These are phyloP conservation scores for Mycena galopus DNA, from an alignment of 768 basidiomycete genomes.

Conservation along the genomic window DNA sequence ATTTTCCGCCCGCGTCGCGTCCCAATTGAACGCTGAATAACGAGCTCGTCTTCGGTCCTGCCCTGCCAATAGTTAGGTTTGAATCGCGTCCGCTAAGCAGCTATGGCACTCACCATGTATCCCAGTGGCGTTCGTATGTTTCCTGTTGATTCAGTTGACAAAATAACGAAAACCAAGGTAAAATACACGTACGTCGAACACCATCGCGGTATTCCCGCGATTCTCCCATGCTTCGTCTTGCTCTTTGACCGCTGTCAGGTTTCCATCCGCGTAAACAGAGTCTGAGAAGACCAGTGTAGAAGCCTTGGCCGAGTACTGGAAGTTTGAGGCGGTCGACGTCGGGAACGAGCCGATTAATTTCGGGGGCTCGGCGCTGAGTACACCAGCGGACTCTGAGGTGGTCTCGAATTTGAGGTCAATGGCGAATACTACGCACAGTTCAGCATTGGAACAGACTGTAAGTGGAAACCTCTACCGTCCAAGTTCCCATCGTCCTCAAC, in stretches of 20 bases:
- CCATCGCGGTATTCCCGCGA: conserved; percentile 77
- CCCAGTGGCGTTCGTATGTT: conserved; percentile 82
- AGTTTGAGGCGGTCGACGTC: conserved; percentile 76
- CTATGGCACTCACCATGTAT: conserved; percentile 43
- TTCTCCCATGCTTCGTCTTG: conserved; percentile 81
- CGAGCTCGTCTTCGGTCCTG: conserved; percentile 75
- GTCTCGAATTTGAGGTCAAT: conserved; percentile 64
- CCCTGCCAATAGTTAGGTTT: conserved; percentile 57
- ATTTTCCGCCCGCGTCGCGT: conserved; percentile 62
- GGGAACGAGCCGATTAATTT: conserved; percentile 75
- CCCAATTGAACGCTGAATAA: conserved; percentile 77
- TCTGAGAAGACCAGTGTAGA: conserved; percentile 83
- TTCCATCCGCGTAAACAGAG: conserved; percentile 70
- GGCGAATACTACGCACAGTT: too few species aligned
- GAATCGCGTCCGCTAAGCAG: neutral
- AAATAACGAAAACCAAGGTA: neutral
- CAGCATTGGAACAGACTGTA: too few species aligned
- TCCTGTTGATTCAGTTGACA: neutral
- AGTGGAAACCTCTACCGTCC: too few species aligned
- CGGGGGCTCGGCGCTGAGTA: conserved; percentile 54
- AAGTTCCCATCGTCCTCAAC: conserved; percentile 68
- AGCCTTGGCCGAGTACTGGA: conserved; percentile 69
- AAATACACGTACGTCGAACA: conserved; percentile 68
- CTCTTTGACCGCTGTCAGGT: conserved; percentile 74
- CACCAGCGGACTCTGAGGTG: conserved; percentile 33